phyloP scores from a whole-genome alignment of 306 rosid species.

The Cercis canadensis region DNA sequence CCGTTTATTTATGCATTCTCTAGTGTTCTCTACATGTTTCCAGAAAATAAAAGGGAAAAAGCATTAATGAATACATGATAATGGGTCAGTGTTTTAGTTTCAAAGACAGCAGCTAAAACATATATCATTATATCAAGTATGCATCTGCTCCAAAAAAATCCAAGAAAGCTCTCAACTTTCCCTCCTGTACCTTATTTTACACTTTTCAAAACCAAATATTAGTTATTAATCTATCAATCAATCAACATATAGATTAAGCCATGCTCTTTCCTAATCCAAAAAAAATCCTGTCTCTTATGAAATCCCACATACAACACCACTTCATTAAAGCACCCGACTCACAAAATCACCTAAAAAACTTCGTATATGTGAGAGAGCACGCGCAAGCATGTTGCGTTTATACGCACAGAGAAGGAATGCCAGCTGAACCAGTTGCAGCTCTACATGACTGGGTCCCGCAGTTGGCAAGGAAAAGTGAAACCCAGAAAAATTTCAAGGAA shows the following conservation, averaged over 20 bases:
- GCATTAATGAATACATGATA: slow-evolving; percentile 11
- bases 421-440: slow-evolving; percentile 22
- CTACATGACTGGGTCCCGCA: neutral
- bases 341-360: slow-evolving; percentile 16
- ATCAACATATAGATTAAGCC: slow-evolving; percentile 5
- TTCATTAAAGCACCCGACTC: neutral
- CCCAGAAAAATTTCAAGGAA: neutral
- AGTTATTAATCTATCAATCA: neutral
- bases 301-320: neutral
- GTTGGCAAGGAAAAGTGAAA: slow-evolving; percentile 14
- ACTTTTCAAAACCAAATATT: slow-evolving; percentile 10
- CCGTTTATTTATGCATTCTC: neutral
- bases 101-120: neutral
- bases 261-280: neutral
- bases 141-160: neutral
- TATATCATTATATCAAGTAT: slow-evolving; percentile 5
- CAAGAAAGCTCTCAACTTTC: slow-evolving; percentile 6
- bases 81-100: neutral
- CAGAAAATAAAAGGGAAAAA: slow-evolving; percentile 22
- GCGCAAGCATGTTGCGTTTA: neutral
- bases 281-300: slow-evolving; percentile 21
- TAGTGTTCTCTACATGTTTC: neutral
- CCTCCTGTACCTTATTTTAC: slow-evolving; percentile 9
- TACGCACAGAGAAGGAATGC: slow-evolving; percentile 1
- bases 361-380: neutral